Percentiles rank a stretch among this genome's conserved stretches.
Conservation (phyloP, 306 rosid species). For the Citrullus colocynthis region DNA sequence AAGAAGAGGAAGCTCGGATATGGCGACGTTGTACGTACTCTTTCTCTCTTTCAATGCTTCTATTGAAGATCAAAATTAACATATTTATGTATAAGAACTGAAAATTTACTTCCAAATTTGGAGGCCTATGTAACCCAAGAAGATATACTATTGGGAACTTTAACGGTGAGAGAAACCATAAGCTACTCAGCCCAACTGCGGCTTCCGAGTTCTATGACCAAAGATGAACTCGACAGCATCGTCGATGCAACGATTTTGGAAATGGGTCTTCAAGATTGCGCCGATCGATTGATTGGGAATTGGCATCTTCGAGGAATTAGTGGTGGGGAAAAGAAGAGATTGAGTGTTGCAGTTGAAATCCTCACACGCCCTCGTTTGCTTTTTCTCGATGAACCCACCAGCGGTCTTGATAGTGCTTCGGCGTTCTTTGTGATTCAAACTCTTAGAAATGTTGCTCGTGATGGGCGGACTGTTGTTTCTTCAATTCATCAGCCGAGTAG, state of each 20-base stretch:
- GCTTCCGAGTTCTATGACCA: conserved; percentile 43
- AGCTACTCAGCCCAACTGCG: conserved; percentile 75
- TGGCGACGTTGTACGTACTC: conserved; percentile 53
- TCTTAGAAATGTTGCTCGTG: conserved; percentile 58
- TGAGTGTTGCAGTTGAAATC: conserved; percentile 82
- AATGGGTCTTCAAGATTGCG: conserved; percentile 87
- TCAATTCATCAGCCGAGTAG: conserved; percentile 91
- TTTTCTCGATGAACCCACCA: conserved; percentile 94
- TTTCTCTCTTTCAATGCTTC: background rate
- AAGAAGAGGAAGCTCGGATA: conserved; percentile 47
- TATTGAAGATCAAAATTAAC: background rate
- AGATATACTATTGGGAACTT: conserved; percentile 67
- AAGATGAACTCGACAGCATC: conserved; percentile 37
- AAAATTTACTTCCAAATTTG: background rate
- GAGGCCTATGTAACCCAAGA: conserved; percentile 95
- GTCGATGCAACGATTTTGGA: conserved; percentile 57
- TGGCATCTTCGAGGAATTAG: conserved; percentile 92
- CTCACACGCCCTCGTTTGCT: conserved; percentile 63
- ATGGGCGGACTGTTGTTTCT: conserved; percentile 67
- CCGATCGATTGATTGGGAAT: conserved; percentile 55
- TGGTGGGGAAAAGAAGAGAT: conserved; percentile 88
- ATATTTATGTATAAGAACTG: background rate
- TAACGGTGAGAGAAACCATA: conserved; percentile 75
- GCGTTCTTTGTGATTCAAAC: conserved; percentile 85
- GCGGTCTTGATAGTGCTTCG: conserved; percentile 86